Evolutionary conservation across 805 yeast species (phyloP).

Genomic region (Candida schatavii): DNA sequence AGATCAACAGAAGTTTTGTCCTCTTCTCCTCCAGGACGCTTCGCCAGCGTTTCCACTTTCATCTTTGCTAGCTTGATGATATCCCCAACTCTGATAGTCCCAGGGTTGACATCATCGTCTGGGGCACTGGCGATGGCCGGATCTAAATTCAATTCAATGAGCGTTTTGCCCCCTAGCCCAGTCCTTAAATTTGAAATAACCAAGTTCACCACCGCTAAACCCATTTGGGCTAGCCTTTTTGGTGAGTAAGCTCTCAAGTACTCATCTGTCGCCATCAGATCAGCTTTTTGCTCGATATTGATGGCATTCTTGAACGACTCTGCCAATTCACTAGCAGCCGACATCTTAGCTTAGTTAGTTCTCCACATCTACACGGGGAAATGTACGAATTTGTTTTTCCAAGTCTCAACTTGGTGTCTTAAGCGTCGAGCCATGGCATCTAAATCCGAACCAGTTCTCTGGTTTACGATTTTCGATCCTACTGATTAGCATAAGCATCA

Average conservation of each 20-base stretch:
- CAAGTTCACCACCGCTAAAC: conserved; percentile 74
- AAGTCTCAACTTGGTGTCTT: neutral
- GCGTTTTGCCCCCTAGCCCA: conserved; percentile 74
- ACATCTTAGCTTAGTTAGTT: neutral
- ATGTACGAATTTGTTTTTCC: conserved; percentile 5
- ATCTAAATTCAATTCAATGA: conserved; percentile 62
- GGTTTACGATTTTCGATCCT: neutral
- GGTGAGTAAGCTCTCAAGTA: conserved; percentile 45
- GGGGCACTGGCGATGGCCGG: conserved; percentile 35
- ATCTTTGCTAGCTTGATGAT: conserved; percentile 60
- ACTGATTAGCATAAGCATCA: conserved; percentile 3
- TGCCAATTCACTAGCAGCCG: conserved; percentile 9
- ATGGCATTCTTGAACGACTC: conserved; percentile 30
- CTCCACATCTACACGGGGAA: neutral
- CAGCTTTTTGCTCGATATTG: conserved; percentile 35
- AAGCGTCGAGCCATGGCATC: conserved; percentile 4
- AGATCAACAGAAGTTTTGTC: conserved; percentile 19
- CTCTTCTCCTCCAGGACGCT: conserved; percentile 18
- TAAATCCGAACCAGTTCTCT: neutral
- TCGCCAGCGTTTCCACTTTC: conserved; percentile 20
- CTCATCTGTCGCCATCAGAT: conserved; percentile 28
- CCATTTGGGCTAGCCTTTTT: conserved; percentile 63
- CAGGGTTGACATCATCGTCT: conserved; percentile 36
- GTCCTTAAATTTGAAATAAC: conserved; percentile 59
- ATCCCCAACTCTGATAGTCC: conserved; percentile 71